Percentiles rank a stretch among this genome's conserved stretches.
These are phyloP conservation scores for Solanum dulcamara DNA, from an alignment of 257 asterid species.

Conservation along the genomic window DNA sequence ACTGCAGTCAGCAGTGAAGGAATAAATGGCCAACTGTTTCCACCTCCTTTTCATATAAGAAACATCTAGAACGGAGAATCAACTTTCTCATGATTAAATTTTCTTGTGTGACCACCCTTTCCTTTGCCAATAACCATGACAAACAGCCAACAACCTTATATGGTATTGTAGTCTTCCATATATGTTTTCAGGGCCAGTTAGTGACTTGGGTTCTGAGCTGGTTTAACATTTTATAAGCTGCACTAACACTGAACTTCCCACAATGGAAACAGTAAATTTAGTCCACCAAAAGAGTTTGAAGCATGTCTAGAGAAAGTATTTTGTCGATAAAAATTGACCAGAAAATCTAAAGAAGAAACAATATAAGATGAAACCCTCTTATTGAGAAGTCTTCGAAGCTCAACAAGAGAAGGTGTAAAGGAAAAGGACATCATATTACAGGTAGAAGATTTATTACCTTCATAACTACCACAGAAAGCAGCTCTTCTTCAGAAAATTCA, in stretches of 20 bases:
- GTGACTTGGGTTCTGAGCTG: no score
- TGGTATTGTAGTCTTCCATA: no score
- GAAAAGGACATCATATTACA: background rate
- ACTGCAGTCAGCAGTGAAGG: no score
- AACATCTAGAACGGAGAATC: no score
- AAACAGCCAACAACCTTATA: no score
- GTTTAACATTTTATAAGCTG: no score
- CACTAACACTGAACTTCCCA: background rate
- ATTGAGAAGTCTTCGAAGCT: background rate
- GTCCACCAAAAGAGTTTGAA: background rate
- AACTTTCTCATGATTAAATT: no score
- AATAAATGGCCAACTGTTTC: no score
- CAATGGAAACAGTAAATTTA: background rate
- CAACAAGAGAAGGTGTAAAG: background rate
- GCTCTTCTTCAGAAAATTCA: slow-evolving; percentile 89
- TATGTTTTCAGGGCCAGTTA: no score
- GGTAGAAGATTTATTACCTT: slow-evolving; percentile 40
- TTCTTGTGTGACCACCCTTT: no score
- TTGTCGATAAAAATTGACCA: background rate
- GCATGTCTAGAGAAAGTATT: background rate
- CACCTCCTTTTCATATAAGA: no score
- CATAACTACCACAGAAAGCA: slow-evolving; percentile 87
- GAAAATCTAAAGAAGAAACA: background rate
- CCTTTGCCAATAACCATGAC: no score
- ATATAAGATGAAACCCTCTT: background rate